Base-by-base conservation (phyloP, 2,329 filamentous ascomycete species). In the Plenodomus biglobosus region DNA sequence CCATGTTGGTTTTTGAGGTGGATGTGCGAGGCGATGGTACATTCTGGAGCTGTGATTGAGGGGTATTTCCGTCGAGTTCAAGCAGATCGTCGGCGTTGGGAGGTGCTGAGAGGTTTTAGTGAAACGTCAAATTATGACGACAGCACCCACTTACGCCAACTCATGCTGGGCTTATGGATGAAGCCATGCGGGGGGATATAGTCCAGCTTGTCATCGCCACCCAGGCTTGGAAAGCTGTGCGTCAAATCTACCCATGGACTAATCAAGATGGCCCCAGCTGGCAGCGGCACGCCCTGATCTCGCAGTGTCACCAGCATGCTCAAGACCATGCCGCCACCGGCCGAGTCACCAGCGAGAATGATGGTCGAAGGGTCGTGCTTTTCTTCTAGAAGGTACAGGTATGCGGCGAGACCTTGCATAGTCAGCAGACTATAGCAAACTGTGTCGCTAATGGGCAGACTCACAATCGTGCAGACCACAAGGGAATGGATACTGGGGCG, bases 241-340 rank as follows among this genome's bases (percentile, higher is more conserved):
- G 90, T 95, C 44, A 97, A 75, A 68, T 99, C 94, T 8, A 92
- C 91, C 94, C 94, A 99, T 0, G 94, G 94, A 41, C 90, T 96
- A 42, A 97, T 88, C 35, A 97, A 77, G 38, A 97, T 85, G 3
- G 88, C 92, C 1, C 94, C 94, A 1, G 94, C 92, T 1, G 94
- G 94, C 20, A 96, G 72, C 5, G 92, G 88, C 13, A 96, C 77
- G 0, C 85, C 87, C 66, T 88, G 87, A 65, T 97, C 92, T 53
- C 94, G 85, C 52, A 97, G 72, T 2, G 85, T 82, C 22, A 95
- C 87, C 45, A 99, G 73, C 73, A 96, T 78, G 18, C 76, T 87
- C 56, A 96, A 59, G 0, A 92, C 82, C 89, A 97, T 94, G 8
- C 92, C 94, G 30, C 86, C 94, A 19, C 94, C 94, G 0, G 94